phyloP scores from a whole-genome alignment of 148 eudicot genomes.

The Camellia japonica region DNA sequence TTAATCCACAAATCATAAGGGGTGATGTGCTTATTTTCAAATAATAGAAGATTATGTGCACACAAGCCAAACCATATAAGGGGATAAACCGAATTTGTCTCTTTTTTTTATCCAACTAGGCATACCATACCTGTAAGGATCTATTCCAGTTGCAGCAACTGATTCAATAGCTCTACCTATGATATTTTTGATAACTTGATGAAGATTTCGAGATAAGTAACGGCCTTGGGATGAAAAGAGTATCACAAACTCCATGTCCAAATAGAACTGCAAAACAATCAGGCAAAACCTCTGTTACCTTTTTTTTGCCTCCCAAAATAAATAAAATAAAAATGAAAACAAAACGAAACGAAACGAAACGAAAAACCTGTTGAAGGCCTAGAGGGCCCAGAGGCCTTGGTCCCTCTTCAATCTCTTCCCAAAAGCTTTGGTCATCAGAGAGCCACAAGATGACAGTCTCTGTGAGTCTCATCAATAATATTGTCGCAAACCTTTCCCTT shows the following conservation, averaged over 20 bases:
- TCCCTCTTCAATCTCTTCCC: slow-evolving; percentile 85
- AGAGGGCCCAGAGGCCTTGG: slow-evolving; percentile 66
- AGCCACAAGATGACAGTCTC: slow-evolving; percentile 89
- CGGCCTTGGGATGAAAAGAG: slow-evolving; percentile 95
- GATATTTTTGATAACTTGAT: slow-evolving; percentile 76
- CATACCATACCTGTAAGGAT: slow-evolving; percentile 85
- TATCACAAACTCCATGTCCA: slow-evolving; percentile 98
- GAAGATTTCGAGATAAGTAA: slow-evolving; percentile 84
- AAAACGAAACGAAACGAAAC: neutral
- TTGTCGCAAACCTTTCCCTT: slow-evolving; percentile 82
- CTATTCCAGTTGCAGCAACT: slow-evolving; percentile 69
- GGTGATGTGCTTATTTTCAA: too few relatives aligned
- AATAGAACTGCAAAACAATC: slow-evolving; percentile 62
- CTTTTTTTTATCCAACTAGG: neutral
- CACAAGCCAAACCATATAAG: too few relatives aligned
- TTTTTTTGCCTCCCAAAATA: neutral
- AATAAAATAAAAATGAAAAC: neutral
- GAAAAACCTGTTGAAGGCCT: slow-evolving; percentile 88
- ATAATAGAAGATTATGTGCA: too few relatives aligned
- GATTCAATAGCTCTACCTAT: slow-evolving; percentile 82
- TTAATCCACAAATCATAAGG: too few relatives aligned
- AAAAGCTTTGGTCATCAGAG: slow-evolving; percentile 83
- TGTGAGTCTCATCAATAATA: slow-evolving; percentile 85
- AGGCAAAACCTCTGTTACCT: neutral
- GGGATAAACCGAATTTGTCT: too few relatives aligned